Conservation (phyloP, 2,329 filamentous ascomycete genomes). For the Domatiomyces globalis region DNA sequence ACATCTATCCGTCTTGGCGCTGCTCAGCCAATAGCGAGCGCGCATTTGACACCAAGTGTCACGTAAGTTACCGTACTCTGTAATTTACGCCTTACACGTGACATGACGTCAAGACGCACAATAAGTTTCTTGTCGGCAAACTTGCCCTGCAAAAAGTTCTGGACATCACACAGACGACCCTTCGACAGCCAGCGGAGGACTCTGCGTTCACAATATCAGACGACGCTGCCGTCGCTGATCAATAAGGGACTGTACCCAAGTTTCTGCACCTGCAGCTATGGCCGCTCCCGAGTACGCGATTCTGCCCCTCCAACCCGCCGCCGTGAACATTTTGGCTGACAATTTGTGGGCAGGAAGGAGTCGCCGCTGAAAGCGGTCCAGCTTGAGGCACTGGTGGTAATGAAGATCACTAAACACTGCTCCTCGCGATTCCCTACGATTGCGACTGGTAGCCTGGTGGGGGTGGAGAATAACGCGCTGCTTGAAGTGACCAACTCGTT, state of each 20-base stretch:
- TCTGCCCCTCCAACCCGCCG: neutral
- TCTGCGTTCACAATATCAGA: neutral
- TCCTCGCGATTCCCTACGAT: constrained; percentile 74
- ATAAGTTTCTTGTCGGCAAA: neutral
- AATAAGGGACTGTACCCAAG: neutral
- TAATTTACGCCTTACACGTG: too few relatives aligned
- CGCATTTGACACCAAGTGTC: too few relatives aligned
- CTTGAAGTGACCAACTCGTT: constrained; percentile 92
- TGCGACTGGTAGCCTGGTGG: constrained; percentile 79
- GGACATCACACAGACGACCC: neutral
- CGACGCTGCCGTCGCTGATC: neutral
- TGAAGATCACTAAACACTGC: constrained; percentile 97
- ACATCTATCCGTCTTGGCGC: too few relatives aligned
- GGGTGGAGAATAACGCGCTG: constrained; percentile 70
- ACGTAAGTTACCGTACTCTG: too few relatives aligned
- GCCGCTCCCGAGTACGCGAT: neutral
- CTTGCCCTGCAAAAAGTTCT: neutral
- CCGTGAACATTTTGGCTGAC: constrained; percentile 8
- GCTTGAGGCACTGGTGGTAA: constrained; percentile 88
- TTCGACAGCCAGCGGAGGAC: neutral
- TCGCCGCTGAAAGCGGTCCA: constrained; percentile 71
- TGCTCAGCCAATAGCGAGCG: too few relatives aligned
- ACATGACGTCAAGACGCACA: neutral
- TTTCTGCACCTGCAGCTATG: neutral
- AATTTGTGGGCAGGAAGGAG: constrained; percentile 40